Evolutionary conservation across 805 yeast genomes (phyloP), one percentile per base, ranked within the genome.

Genomic region (Candida andamanensis): DNA sequence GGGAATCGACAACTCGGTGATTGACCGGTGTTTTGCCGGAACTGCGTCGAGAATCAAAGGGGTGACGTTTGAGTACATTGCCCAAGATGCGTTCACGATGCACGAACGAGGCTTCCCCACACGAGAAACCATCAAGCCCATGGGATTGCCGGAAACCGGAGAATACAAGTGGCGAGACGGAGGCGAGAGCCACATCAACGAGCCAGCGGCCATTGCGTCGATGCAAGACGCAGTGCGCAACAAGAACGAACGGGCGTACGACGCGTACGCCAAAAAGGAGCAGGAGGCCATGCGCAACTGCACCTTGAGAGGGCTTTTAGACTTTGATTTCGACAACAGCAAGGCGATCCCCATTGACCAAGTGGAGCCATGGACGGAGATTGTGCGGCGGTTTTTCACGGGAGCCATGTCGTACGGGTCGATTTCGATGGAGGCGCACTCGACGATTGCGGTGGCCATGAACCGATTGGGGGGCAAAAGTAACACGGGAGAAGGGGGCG

Each of bases 361-460:
- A 65, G 98, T 90, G 46, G 98, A 90, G 68, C 98, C 98, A 27
- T 90, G 98, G 98, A 92, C 97, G 22, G 98, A 90, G 60, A 90
- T 90, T 58, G 98, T 89, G 20, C 80, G 96, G 50, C 76, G 98
- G 50, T 92, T 92, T 57, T 89, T 89, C 43, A 89, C 98, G n/a
- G 98, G 98, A 67, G 98, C 98, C 32, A 90, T 90, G 98, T 89
- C 97, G 2, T 90, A 92, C 54, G 98, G 98, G 54, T 90, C 97
- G 29, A 90, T 90, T 54, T 90, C 97, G 4, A 84, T 89, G 95
- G 98, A 90, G 63, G 89, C 97, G 2, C 98, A 90, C 63, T 86
- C 97, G 4, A 90, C 98, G 8, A 68, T 90, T 48, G 98, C 98
- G 10, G 95, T 90, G 35, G 98, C 98, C 28, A 90, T 90, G 98